Base-by-base conservation (phyloP, 257 asterid genomes). In the Solanum paucissectum region DNA sequence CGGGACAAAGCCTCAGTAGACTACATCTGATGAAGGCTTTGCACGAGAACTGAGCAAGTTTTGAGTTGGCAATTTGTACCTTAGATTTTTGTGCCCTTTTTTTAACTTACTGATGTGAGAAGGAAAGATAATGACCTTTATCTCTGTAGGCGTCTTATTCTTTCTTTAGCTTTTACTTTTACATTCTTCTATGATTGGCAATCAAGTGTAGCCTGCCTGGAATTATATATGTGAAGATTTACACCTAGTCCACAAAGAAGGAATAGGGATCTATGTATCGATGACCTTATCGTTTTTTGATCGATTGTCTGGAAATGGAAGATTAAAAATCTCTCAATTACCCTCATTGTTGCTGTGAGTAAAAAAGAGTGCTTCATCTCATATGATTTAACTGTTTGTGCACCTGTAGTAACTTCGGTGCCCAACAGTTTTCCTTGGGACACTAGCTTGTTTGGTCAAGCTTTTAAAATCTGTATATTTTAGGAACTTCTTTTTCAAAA, bases 1-100 rank as follows among this genome's bases (percentile, higher is more conserved):
- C 98, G 16, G 98, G 99, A 86, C 99, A 95, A 92, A 97, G 96
- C 94, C 94, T 95, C 91, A 96, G 96, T 85, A 91, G 95, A 86
- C 89, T 97, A 83, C 94, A 95, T 87, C 92, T 95, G 93, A 92
- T 91, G 98, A 97, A 97, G 93, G 99, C 98, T 84, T 94, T 96
- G 86, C 98, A 96, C 42, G 99, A 96, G 79, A 91, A 60, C 36
- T 90, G 87, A 94, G 29, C 66, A 16, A 7, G 18, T 44, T 44
- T 79, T 27, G 66, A 16, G 38, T 44, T 62, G 1, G 27, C 85
- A 27, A 42, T 79, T 46, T 79, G 85, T 79, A 79, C 62, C 66
- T 79, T 79, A 27, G 25, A 79, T 44, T 79, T 79, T 44, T 44
- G 40, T 79, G 85, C 6, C 40, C 9, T 5, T 16, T 14, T 44